Evolutionary conservation across 2,329 filamentous ascomycete species (phyloP), one percentile per base, ranked within the genome.

Genomic region (Cladophialophora immunda): DNA sequence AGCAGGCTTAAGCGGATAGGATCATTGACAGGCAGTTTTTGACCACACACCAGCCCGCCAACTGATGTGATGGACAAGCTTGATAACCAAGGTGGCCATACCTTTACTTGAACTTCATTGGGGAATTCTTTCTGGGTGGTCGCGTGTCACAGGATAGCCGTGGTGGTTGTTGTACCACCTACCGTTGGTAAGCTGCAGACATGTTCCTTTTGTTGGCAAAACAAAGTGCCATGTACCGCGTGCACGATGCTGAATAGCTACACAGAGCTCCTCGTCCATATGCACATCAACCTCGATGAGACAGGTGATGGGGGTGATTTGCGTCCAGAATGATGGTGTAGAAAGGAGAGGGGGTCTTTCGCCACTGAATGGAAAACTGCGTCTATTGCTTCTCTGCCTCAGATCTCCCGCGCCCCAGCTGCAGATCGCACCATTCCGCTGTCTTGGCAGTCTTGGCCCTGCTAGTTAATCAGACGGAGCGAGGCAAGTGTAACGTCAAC

Each of bases 11-110:
- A 29, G n/a, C 36, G 47, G 32, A 19, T 57, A 38, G 57, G n/a
- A 41, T 62, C 58, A 53, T 57, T 62, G 58, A 53, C 52, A 58
- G 58, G 27, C 6, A 8, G 19, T 19, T 22, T 5, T 19, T 22
- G 2, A n/a, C 19, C 41, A 47, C 41, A 8, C 41, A 47, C 41
- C n/a, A 9, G 41, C 22, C 7, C n/a, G 19, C 1, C 41, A n/a
- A 8, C 11, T 22, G n/a, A 8, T 47, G 6, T 22, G 19, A 47
- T 19, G n/a, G 41, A 22, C 41, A 47, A 47, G 41, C 41, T 47
- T 22, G 41, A 7, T 15, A 11, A 47, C 41, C 41, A 41, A 41
- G 36, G 4, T 41, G 36, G 11, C 17, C 36, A 17, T 17, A 15
- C 36, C 17, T 15, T 11, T 17, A 15, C 36, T 41, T 41, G 17